A percentile compares a stretch with the other conserved stretches of the same genome.
Conservation (phyloP, 257 asterid genomes). For the Salvia splendens region DNA sequence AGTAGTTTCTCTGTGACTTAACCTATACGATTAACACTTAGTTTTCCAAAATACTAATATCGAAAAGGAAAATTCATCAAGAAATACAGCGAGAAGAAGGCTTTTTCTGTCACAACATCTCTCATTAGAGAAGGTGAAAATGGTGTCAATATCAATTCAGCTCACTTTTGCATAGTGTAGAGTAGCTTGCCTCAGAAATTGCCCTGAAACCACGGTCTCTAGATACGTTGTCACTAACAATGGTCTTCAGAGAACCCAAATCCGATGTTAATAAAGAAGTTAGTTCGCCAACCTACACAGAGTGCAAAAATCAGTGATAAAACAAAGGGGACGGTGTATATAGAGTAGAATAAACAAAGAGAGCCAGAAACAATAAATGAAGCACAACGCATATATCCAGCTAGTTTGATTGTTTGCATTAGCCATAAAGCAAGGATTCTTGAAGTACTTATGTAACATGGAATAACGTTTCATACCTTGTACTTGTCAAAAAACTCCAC, state of each 20-base stretch:
- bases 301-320: slow-evolving; percentile 23
- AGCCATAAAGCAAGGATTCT: no score
- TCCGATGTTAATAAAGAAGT: slow-evolving; percentile 88
- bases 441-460: slow-evolving; percentile 1
- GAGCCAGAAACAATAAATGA: not conserved
- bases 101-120: not conserved
- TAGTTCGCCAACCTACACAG: slow-evolving; percentile 85
- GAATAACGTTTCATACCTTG: slow-evolving; percentile 60
- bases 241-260: slow-evolving; percentile 84
- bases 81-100: slow-evolving; percentile 13
- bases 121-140: slow-evolving; percentile 31
- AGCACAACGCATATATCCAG: no score
- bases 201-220: slow-evolving; percentile 99
- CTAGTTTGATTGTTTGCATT: not conserved
- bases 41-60: slow-evolving; percentile 17
- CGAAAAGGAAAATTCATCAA: not conserved
- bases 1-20: slow-evolving; percentile 20
- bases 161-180: slow-evolving; percentile 67
- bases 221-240: slow-evolving; percentile 85
- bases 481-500: slow-evolving; percentile 86
- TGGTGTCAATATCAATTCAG: slow-evolving; percentile 40
- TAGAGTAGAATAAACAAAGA: slow-evolving; percentile 12
- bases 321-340: slow-evolving; percentile 1
- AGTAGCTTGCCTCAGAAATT: slow-evolving; percentile 96
- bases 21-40: slow-evolving; percentile 8